Evolutionary conservation across 192 early-diverging fungal genomes (phyloP).

Genomic region (Umbelopsis sp.): DNA sequence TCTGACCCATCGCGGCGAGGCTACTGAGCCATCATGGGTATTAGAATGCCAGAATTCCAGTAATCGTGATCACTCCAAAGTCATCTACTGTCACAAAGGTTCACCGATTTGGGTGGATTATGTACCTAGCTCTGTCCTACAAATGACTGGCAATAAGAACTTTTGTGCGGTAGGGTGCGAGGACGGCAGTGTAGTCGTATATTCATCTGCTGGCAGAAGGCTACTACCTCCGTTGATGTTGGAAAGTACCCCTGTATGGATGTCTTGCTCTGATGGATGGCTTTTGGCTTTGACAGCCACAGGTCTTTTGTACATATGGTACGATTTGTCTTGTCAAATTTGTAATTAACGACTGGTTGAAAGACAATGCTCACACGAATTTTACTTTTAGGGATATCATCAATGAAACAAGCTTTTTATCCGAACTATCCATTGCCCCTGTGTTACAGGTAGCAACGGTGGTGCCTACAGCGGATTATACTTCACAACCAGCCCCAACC

Average conservation of each 20-base stretch:
- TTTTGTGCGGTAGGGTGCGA: slow-evolving; percentile 68
- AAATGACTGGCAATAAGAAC: slow-evolving; percentile 57
- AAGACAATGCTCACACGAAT: too few relatives aligned
- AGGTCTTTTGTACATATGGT: slow-evolving; percentile 73
- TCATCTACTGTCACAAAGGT: slow-evolving; percentile 54
- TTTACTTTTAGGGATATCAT: slow-evolving; percentile 63
- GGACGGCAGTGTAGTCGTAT: slow-evolving; percentile 68
- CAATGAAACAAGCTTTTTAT: slow-evolving; percentile 50
- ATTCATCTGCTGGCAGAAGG: slow-evolving; percentile 71
- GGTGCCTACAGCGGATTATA: slow-evolving; percentile 32
- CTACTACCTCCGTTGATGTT: slow-evolving; percentile 69
- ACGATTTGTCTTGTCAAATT: slow-evolving; percentile 17
- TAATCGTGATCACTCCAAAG: slow-evolving; percentile 38
- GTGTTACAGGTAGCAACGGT: slow-evolving; percentile 52
- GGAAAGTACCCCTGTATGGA: slow-evolving; percentile 61
- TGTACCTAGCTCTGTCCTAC: slow-evolving; percentile 58
- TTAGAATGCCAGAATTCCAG: slow-evolving; percentile 42
- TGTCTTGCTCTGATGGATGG: slow-evolving; percentile 60
- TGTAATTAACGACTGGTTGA: too few relatives aligned
- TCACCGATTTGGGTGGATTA: slow-evolving; percentile 62
- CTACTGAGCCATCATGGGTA: slow-evolving; percentile 13
- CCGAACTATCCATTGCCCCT: slow-evolving; percentile 65
- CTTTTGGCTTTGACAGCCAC: slow-evolving; percentile 66
- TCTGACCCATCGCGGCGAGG: slow-evolving; percentile 22
- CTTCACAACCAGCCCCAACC: slow-evolving; percentile 38